A percentile compares a stretch with the other conserved stretches of the same genome.
These are phyloP conservation scores for Xylaria telfairii DNA, from an alignment of 495 filamentous ascomycete genomes.

Conservation along the genomic window DNA sequence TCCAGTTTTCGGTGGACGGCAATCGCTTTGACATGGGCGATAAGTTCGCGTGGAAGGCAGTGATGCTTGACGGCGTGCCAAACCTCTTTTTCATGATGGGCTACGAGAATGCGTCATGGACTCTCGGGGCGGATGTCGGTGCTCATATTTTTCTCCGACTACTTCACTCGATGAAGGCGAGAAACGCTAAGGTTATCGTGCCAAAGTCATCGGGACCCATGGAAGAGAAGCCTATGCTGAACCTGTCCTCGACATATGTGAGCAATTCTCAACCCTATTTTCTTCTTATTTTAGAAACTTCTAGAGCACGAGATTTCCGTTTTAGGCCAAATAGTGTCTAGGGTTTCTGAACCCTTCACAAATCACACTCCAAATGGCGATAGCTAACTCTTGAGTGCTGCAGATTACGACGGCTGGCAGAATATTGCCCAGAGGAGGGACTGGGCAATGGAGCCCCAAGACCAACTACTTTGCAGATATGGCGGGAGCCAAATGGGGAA, in stretches of 20 bases:
- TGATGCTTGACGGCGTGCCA: constrained; percentile 66
- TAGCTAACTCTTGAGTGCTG: too few relatives aligned
- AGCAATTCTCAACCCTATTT: too few relatives aligned
- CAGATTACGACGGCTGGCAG: background rate
- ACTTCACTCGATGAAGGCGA: constrained; percentile 11
- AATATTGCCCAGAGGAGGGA: constrained; percentile 22
- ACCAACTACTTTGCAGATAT: constrained; percentile 27
- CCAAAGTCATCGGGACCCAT: constrained; percentile 16
- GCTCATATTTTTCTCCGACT: constrained; percentile 40
- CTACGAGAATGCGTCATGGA: constrained; percentile 67
- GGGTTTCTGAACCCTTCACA: too few relatives aligned
- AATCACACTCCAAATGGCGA: too few relatives aligned
- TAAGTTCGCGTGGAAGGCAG: constrained; percentile 63
- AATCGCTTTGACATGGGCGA: constrained; percentile 51
- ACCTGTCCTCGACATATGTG: constrained; percentile 25
- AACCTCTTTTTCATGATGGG: constrained; percentile 64
- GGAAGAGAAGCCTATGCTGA: constrained; percentile 25
- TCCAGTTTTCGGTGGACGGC: constrained; percentile 61
- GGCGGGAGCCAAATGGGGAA: constrained; percentile 25
- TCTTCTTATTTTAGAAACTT: too few relatives aligned
- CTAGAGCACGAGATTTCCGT: too few relatives aligned
- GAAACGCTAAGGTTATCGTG: constrained; percentile 29
- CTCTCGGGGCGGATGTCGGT: constrained; percentile 62
- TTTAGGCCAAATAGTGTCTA: too few relatives aligned
- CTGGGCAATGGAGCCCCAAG: constrained; percentile 25